Conservation (phyloP, 257 asterid genomes). For the Ocimum tenuiflorum region DNA sequence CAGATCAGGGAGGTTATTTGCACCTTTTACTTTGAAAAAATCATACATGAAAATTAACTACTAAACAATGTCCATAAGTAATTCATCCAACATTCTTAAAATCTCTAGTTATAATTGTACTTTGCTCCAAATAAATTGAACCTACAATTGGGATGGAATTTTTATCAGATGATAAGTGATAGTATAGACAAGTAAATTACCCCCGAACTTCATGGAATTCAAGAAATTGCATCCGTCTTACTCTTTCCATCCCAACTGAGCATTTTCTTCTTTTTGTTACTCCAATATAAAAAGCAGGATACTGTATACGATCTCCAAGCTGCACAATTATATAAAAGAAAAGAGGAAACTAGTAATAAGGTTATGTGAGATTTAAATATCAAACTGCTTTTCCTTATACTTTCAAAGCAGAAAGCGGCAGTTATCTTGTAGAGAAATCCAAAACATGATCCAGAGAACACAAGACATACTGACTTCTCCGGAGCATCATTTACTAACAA, state of each 20-base stretch:
- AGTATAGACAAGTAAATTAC: constrained; percentile 35
- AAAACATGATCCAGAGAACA: constrained; percentile 1
- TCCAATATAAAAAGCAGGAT: constrained; percentile 56
- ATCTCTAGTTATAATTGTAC: neutral
- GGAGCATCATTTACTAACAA: neutral
- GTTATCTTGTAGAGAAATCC: neutral
- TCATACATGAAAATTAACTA: neutral
- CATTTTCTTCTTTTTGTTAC: constrained; percentile 63
- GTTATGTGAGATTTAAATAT: neutral
- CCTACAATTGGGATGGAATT: neutral
- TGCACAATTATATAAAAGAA: constrained; percentile 23
- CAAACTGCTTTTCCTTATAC: neutral
- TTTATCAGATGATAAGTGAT: neutral
- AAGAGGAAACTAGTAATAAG: neutral
- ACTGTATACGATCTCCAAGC: constrained; percentile 51
- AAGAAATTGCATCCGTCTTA: constrained; percentile 46
- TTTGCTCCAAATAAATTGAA: neutral
- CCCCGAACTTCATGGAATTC: constrained; percentile 72
- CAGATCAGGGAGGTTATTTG: neutral
- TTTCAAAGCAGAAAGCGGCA: constrained; percentile 9
- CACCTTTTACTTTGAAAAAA: neutral
- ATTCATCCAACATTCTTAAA: neutral
- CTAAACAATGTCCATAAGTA: neutral
- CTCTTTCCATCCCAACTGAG: constrained; percentile 59
- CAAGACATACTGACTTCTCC: constrained; percentile 4